A percentile compares a stretch with the other conserved stretches of the same genome.
Conservation (phyloP, 306 rosid species). For the Adenanthera pavonina region DNA sequence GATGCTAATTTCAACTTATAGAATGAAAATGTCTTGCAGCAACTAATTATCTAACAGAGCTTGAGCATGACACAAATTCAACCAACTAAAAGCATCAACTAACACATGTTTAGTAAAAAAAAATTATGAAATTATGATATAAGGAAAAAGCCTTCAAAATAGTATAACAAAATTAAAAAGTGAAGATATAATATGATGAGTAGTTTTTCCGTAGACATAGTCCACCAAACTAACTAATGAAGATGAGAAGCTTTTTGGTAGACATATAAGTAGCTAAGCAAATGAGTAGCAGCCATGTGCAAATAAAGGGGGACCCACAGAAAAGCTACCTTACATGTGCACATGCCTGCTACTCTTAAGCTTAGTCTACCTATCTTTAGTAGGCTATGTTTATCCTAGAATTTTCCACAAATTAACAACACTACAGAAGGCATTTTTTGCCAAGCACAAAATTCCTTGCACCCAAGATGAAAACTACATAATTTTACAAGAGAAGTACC, state of each 20-base stretch:
- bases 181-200: constrained; percentile 4
- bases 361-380: not conserved
- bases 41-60: constrained; percentile 12
- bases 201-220: not conserved
- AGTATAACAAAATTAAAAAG: constrained; percentile 26
- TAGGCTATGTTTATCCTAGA: not conserved
- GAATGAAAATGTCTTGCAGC: constrained; percentile 26
- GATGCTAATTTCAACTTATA: constrained; percentile 26
- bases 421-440: not conserved
- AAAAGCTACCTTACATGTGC: not conserved
- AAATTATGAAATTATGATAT: constrained; percentile 30
- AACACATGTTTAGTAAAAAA: not conserved
- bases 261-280: not conserved
- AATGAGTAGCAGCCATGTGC: not conserved
- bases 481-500: constrained; percentile 44
- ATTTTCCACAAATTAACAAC: constrained; percentile 28
- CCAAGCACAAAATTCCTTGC: constrained; percentile 18
- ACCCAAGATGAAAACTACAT: constrained; percentile 27
- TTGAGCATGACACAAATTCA: constrained; percentile 26
- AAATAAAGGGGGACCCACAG: not conserved
- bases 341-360: not conserved
- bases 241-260: not conserved
- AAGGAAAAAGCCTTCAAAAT: constrained; percentile 28
- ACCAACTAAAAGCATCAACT: constrained; percentile 38
- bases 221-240: not conserved